Evolutionary conservation across 1,139 yeast species (phyloP), one percentile per base, ranked within the genome.

Genomic region (Candida buenavistaensis): DNA sequence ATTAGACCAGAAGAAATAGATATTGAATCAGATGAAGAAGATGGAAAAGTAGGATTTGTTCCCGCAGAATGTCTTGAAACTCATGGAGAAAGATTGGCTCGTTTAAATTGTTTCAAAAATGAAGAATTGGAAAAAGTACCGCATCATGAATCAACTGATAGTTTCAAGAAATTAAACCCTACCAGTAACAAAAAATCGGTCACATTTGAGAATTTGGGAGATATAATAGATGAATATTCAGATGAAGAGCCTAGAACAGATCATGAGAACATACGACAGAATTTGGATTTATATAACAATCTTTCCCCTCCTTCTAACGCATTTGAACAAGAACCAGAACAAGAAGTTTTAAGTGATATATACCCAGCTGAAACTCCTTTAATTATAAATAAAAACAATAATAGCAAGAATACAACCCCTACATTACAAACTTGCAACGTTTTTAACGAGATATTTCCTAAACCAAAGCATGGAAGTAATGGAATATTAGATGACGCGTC

Each of bases 61-160:
- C 98, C 98, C 1, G 97, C 97, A 1, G 98, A 92, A 57, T 82
- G 95, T 44, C 67, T 92, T 29, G 98, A 92, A 59, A 87, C 96
- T 0, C 89, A 87, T 41, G 86, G 82, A 29, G 98, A 92, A 58
- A 70, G 98, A 39, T 64, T 94, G 36, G 98, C 98, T 1, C 70
- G 98, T 38, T 68, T 89, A 29, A 92, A 92, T 57, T 88, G 96
- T 59, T 88, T 90, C 75, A 83, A 89, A 47, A 92, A 92, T 60
- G 96, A 88, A 57, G 88, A 84, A 45, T 55, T 80, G 32, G 86
- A 79, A 50, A 64, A 73, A 43, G 40, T 46, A 13, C 37, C 50
- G 3, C 43, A 43, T 26, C 54, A 52, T 20, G 36, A 40, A 9
- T 16, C 30, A 17, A 21, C 14, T 9, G 30, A 30, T 8, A 30